These are phyloP conservation scores for Malassezia dermatis DNA, from an alignment of 1,284 basidiomycete genomes.

Conservation along the genomic window DNA sequence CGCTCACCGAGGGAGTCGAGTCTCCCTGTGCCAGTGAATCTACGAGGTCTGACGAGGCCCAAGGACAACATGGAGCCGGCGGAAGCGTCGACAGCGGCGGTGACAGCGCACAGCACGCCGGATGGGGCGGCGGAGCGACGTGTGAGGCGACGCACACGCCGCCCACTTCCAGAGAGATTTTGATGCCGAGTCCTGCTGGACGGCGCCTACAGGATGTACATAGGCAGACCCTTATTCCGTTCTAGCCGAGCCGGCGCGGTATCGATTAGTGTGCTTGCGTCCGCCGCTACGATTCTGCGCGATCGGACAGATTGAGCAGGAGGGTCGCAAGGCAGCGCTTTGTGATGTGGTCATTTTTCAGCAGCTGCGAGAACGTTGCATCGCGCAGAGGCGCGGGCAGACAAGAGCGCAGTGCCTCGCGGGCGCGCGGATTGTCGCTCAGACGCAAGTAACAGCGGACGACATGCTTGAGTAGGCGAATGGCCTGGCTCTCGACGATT, in stretches of 20 bases:
- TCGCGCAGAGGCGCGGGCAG: conserved; percentile 93
- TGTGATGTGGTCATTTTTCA: conserved; percentile 54
- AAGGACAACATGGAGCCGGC: not conserved
- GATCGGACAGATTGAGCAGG: conserved; percentile 68
- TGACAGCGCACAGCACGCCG: not conserved
- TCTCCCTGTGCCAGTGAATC: too few species aligned
- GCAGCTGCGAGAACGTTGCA: conserved; percentile 77
- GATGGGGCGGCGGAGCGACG: not conserved
- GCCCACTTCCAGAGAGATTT: not conserved
- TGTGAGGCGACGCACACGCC: not conserved
- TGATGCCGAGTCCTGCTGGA: not conserved
- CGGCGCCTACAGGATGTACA: not conserved
- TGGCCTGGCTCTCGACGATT: conserved; percentile 76
- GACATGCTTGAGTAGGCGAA: conserved; percentile 91
- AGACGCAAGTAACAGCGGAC: conserved; percentile 92
- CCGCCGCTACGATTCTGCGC: conserved; percentile 41
- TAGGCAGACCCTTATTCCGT: not conserved
- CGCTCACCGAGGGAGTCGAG: too few species aligned
- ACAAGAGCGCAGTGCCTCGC: conserved; percentile 89
- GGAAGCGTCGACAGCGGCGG: not conserved
- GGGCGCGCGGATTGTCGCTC: conserved; percentile 91
- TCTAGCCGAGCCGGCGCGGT: not conserved
- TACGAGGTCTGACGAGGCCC: not conserved
- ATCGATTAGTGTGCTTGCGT: not conserved
- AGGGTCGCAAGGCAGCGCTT: conserved; percentile 81